These are phyloP conservation scores for Punctularia strigosozonata DNA, from an alignment of 768 basidiomycete species.

Conservation along the genomic window DNA sequence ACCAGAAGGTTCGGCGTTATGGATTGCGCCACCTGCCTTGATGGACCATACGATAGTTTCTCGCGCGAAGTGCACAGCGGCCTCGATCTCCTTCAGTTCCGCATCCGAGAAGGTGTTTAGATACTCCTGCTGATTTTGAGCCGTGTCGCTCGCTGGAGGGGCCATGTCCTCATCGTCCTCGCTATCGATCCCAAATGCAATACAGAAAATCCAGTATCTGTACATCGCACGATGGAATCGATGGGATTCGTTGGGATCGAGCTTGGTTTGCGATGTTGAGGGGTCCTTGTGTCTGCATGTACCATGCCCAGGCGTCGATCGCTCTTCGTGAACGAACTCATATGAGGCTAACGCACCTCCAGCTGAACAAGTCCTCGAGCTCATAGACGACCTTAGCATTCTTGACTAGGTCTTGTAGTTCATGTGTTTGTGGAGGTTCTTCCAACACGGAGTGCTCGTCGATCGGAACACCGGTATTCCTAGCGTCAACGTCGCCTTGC, in stretches of 20 bases:
- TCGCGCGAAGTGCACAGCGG: too few species aligned
- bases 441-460: not conserved
- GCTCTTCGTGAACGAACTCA: too few species aligned
- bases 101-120: too few species aligned
- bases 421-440: conserved; percentile 5
- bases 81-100: too few species aligned
- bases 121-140: too few species aligned
- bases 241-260: conserved; percentile 20
- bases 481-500: conserved; percentile 4
- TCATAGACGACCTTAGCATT: conserved; percentile 14
- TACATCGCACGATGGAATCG: conserved; percentile 20
- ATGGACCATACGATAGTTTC: too few species aligned
- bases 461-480: not conserved
- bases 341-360: conserved; percentile 22
- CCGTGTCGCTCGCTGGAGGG: too few species aligned
- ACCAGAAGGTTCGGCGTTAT: too few species aligned
- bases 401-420: conserved; percentile 7
- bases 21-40: too few species aligned
- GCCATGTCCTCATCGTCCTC: not conserved
- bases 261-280: conserved; percentile 15
- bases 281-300: conserved; percentile 30
- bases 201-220: conserved; percentile 13
- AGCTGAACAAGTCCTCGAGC: conserved; percentile 29
- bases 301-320: too few species aligned
- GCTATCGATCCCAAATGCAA: not conserved